A percentile compares a stretch with the other conserved stretches of the same genome.
These are phyloP conservation scores for Earliella scabrosa DNA, from an alignment of 1,284 basidiomycete species.

Conservation along the genomic window DNA sequence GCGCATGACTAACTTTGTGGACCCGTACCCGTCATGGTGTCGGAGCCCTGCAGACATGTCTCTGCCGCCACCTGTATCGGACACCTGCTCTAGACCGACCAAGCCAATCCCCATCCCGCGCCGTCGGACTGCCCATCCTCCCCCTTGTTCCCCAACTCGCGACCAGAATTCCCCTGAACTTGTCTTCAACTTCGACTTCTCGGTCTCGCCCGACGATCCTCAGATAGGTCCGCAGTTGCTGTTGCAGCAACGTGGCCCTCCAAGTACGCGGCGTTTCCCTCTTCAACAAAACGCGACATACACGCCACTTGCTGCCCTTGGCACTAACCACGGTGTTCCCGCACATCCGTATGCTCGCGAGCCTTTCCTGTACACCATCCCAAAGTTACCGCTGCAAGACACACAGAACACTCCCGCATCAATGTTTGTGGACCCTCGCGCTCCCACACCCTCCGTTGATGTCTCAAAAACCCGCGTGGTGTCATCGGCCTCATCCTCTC, in stretches of 20 bases:
- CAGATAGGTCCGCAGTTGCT: constrained; percentile 6
- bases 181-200: constrained; percentile 28
- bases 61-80: not conserved
- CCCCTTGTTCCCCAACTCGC: constrained; percentile 21
- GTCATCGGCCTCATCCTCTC: not conserved
- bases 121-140: constrained; percentile 16
- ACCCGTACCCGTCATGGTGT: constrained; percentile 1
- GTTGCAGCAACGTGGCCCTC: constrained; percentile 21
- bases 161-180: constrained; percentile 23
- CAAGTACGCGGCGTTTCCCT: constrained; percentile 15
- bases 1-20: not conserved
- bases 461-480: not conserved
- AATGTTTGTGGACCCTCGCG: not conserved
- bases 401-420: not conserved
- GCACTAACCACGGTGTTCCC: not conserved
- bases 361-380: constrained; percentile 20
- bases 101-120: constrained; percentile 26
- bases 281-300: constrained; percentile 14
- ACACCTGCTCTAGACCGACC: constrained; percentile 3
- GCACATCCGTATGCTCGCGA: constrained; percentile 18
- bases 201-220: constrained; percentile 21
- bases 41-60: not conserved
- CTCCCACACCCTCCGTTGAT: no score
- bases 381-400: constrained; percentile 8
- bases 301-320: constrained; percentile 8